phyloP scores from a whole-genome alignment of 2,329 filamentous ascomycete genomes.

The Neurospora crassa region DNA sequence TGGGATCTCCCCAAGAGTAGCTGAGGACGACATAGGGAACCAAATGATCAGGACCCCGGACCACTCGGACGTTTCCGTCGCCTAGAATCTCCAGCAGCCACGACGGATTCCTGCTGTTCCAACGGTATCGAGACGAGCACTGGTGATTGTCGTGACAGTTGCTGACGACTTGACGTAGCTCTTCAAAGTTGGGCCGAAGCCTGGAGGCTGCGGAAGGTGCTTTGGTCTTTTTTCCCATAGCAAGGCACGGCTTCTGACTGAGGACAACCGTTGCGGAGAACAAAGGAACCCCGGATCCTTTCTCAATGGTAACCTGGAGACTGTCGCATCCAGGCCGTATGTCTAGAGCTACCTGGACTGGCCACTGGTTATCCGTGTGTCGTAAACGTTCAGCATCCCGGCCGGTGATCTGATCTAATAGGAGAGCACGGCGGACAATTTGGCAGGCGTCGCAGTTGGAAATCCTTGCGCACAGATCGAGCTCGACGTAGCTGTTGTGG shows the following conservation, averaged over 20 bases:
- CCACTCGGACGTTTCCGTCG: slow-evolving; percentile 10
- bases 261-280: slow-evolving; percentile 14
- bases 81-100: slow-evolving; percentile 18
- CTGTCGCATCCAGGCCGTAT: slow-evolving; percentile 9
- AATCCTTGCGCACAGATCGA: slow-evolving; percentile 12
- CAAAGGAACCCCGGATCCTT: not conserved
- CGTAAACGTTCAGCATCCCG: slow-evolving; percentile 10
- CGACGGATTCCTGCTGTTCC: slow-evolving; percentile 18
- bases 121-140: slow-evolving; percentile 18
- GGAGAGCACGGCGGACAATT: slow-evolving; percentile 14
- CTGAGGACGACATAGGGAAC: slow-evolving; percentile 19
- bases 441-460: slow-evolving; percentile 16
- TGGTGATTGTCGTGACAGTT: slow-evolving; percentile 17
- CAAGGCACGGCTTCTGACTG: not conserved
- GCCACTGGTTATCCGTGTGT: slow-evolving; percentile 12
- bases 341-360: slow-evolving; percentile 10
- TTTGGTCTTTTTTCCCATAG: not conserved
- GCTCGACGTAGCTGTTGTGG: slow-evolving; percentile 16
- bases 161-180: slow-evolving; percentile 12
- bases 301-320: slow-evolving; percentile 10
- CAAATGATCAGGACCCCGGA: slow-evolving; percentile 5
- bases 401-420: slow-evolving; percentile 16
- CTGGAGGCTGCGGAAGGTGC: not conserved
- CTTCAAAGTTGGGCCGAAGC: slow-evolving; percentile 11
- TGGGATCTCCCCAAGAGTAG: slow-evolving; percentile 20